Evolutionary conservation across 1,139 yeast genomes (phyloP).

Genomic region (Hyphopichia pseudoburtonii): DNA sequence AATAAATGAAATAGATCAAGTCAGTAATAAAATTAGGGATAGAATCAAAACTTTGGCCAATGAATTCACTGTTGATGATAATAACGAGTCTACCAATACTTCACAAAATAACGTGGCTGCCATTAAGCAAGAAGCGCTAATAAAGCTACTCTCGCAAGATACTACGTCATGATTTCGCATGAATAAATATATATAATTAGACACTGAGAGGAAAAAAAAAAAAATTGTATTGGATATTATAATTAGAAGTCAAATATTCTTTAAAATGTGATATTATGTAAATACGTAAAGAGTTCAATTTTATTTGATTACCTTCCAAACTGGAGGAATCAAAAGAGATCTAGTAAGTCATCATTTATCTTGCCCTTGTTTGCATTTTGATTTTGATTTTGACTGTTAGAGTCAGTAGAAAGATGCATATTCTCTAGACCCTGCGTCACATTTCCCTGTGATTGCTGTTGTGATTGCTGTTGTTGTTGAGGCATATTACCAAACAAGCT

Average conservation of each 20-base stretch:
- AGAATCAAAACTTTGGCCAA: slow-evolving; percentile 33
- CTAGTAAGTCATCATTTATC: slow-evolving; percentile 51
- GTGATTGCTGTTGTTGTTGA: slow-evolving; percentile 8
- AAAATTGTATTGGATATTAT: no score
- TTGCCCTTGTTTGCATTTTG: slow-evolving; percentile 13
- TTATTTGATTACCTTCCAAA: no score
- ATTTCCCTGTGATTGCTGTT: slow-evolving; percentile 7
- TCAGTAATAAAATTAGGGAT: slow-evolving; percentile 42
- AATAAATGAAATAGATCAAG: slow-evolving; percentile 49
- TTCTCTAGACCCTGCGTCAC: slow-evolving; percentile 20
- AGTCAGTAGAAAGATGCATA: slow-evolving; percentile 16
- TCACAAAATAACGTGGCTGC: background rate
- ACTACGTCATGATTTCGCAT: no score
- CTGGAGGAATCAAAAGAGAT: slow-evolving; percentile 43
- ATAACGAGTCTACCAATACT: background rate
- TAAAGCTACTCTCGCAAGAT: slow-evolving; percentile 15
- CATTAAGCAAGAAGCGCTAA: slow-evolving; percentile 13
- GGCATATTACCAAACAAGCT: slow-evolving; percentile 35
- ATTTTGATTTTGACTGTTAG: slow-evolving; percentile 5
- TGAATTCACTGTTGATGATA: background rate
- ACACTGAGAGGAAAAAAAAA: no score
- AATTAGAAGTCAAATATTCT: no score
- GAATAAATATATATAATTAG: no score
- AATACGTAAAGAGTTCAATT: background rate
- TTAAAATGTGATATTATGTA: no score